phyloP scores from a whole-genome alignment of 2,329 filamentous ascomycete genomes.

The Chrysoporthe deuterocubensis region DNA sequence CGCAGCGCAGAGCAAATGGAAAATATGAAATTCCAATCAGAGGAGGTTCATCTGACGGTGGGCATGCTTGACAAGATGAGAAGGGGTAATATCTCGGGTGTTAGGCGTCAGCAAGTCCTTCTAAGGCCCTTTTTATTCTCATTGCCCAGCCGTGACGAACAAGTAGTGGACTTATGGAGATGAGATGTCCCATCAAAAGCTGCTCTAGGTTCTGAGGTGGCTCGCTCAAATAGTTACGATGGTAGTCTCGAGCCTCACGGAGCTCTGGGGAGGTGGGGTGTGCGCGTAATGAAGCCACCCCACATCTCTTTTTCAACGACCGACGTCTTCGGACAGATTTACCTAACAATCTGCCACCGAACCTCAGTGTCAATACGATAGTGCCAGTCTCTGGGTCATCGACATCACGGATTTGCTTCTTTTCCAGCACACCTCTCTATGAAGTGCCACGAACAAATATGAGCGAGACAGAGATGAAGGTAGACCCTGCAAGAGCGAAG shows the following conservation, averaged over 20 bases:
- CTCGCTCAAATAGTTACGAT: neutral
- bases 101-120: neutral
- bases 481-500: constrained; percentile 64
- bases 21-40: neutral
- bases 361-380: neutral
- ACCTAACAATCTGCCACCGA: neutral
- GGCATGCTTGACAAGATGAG: neutral
- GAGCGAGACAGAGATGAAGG: constrained; percentile 60
- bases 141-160: neutral
- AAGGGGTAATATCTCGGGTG: neutral
- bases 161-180: neutral
- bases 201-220: neutral
- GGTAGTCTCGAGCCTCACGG: neutral
- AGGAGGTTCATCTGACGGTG: neutral
- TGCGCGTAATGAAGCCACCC: neutral
- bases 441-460: constrained; percentile 37
- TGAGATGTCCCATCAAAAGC: neutral
- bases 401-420: neutral
- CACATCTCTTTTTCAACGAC: neutral
- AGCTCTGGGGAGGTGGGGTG: neutral
- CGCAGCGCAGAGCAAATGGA: neutral
- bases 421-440: neutral
- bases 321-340: neutral
- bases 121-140: neutral
- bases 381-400: neutral